A percentile compares a stretch with the other conserved stretches of the same genome.
phyloP scores from a whole-genome alignment of 2,329 filamentous ascomycete genomes.

The Proliferodiscus dingleyae region DNA sequence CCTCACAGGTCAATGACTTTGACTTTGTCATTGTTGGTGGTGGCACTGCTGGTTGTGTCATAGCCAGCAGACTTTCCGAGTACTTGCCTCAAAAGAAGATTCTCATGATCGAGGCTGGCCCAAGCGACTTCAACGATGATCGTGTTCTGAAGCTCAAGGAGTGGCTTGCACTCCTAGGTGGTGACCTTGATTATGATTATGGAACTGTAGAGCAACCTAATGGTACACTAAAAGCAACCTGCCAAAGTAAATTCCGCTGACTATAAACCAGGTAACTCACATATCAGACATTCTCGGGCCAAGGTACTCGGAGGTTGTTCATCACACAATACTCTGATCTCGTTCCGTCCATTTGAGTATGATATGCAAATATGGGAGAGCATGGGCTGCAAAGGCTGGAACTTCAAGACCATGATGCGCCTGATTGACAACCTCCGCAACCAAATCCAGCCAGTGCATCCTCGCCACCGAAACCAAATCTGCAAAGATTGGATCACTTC shows the following conservation, averaged over 20 bases:
- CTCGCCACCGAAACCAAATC: conserved; percentile 80
- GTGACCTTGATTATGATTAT: conserved; percentile 89
- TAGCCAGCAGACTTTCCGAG: conserved; percentile 50
- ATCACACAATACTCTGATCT: conserved; percentile 90
- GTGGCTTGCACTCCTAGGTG: conserved; percentile 80
- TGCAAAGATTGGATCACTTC: conserved; percentile 86
- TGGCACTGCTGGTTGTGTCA: conserved; percentile 45
- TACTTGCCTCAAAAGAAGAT: conserved; percentile 79
- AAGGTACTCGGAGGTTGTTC: conserved; percentile 92
- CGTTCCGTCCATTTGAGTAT: conserved; percentile 85
- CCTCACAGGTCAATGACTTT: conserved; percentile 33
- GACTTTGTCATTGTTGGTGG: conserved; percentile 47
- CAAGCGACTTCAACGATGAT: conserved; percentile 84
- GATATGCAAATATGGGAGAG: conserved; percentile 81
- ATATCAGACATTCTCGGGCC: conserved; percentile 86
- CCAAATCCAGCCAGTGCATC: conserved; percentile 84
- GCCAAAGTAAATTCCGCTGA: not conserved
- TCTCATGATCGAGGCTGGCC: conserved; percentile 81
- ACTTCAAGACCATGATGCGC: conserved; percentile 77
- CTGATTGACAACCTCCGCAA: conserved; percentile 80
- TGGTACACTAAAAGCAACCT: conserved; percentile 62
- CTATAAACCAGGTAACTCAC: conserved; percentile 65
- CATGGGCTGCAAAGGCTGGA: conserved; percentile 79
- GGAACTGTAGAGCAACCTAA: conserved; percentile 80
- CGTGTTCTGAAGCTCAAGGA: conserved; percentile 81